These are phyloP conservation scores for Syzygium oleosum DNA, from an alignment of 345 rosid genomes.

Conservation along the genomic window DNA sequence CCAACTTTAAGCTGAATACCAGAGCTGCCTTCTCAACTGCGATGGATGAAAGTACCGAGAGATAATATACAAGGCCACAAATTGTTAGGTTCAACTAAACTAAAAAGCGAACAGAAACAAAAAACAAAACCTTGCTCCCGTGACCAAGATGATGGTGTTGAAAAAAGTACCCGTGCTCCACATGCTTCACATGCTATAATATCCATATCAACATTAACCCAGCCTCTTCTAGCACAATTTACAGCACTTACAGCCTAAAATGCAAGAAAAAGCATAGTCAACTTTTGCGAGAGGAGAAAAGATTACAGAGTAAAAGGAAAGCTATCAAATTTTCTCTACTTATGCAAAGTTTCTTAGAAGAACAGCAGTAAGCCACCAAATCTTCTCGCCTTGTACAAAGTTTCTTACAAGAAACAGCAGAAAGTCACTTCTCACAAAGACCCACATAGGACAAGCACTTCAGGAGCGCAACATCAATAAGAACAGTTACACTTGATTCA, in stretches of 20 bases:
- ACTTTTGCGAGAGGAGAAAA: background rate
- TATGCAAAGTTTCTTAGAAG: background rate
- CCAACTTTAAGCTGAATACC: slow-evolving; percentile 88
- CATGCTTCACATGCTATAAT: slow-evolving; percentile 82
- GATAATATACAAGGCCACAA: background rate
- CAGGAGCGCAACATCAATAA: background rate
- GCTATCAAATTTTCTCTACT: background rate
- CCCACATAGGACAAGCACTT: background rate
- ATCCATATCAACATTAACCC: slow-evolving; percentile 83
- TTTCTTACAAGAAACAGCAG: background rate
- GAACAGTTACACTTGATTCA: background rate
- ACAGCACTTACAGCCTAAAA: slow-evolving; percentile 78
- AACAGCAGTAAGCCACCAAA: background rate
- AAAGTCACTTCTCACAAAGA: background rate
- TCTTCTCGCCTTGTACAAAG: background rate
- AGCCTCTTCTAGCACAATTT: slow-evolving; percentile 90
- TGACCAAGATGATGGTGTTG: slow-evolving; percentile 83
- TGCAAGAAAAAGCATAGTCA: background rate
- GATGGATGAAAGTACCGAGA: slow-evolving; percentile 1
- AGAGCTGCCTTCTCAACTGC: slow-evolving; percentile 87
- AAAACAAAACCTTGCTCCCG: slow-evolving; percentile 67
- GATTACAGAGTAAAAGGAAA: background rate
- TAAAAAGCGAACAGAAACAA: slow-evolving; percentile 2
- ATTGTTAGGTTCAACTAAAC: slow-evolving; percentile 2
- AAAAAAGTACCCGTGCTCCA: slow-evolving; percentile 71